Percentiles rank a stretch among this genome's conserved stretches.
phyloP scores from a whole-genome alignment of 768 basidiomycete genomes.

The Suillus ampliporus region DNA sequence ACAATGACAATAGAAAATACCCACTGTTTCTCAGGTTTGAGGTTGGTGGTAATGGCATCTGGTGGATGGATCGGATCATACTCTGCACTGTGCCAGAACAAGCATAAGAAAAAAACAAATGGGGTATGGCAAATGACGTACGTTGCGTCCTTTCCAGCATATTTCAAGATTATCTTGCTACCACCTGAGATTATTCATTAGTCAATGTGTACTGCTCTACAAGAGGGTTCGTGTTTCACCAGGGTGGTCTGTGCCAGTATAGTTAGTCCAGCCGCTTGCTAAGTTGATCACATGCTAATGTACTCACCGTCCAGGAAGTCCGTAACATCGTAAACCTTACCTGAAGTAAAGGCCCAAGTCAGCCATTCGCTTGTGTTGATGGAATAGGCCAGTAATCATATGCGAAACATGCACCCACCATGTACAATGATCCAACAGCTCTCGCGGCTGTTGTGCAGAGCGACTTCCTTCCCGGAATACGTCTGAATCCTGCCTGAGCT shows the following conservation, averaged over 20 bases:
- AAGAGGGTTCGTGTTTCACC: not conserved
- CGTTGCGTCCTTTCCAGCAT: constrained; percentile 89
- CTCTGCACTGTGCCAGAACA: constrained; percentile 50
- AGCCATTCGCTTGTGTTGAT: not conserved
- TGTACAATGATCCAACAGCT: constrained; percentile 80
- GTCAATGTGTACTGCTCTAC: constrained; percentile 17
- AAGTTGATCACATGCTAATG: constrained; percentile 48
- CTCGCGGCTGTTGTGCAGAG: constrained; percentile 53
- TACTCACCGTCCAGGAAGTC: constrained; percentile 66
- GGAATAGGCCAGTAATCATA: not conserved
- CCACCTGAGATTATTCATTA: constrained; percentile 54
- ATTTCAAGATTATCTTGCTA: constrained; percentile 79
- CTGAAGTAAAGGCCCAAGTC: constrained; percentile 33
- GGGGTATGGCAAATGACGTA: constrained; percentile 42
- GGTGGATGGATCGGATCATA: constrained; percentile 88
- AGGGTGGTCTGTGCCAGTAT: not conserved
- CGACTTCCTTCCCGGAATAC: constrained; percentile 50
- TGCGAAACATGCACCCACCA: constrained; percentile 43
- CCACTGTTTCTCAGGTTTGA: constrained; percentile 80
- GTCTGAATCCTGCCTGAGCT: constrained; percentile 8
- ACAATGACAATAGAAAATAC: constrained; percentile 17
- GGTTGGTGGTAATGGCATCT: constrained; percentile 70
- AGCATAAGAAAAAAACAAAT: not conserved
- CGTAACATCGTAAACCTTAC: constrained; percentile 75
- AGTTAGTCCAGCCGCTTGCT: constrained; percentile 36